A percentile compares a stretch with the other conserved stretches of the same genome.
Conservation (phyloP, 179 eudicot species). For the Beta corolliflora region DNA sequence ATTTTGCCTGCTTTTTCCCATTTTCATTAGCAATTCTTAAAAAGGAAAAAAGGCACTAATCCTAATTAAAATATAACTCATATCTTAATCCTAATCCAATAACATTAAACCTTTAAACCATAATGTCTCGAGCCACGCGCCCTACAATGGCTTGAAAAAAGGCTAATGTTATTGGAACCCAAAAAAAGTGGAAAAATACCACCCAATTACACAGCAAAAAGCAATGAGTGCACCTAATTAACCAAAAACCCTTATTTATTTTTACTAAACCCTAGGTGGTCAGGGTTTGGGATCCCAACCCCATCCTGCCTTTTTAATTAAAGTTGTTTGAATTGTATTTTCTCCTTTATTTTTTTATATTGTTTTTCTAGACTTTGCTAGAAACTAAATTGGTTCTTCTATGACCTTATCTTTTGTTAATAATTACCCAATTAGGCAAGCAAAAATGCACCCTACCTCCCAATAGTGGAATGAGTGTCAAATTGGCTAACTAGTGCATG, state of each 20-base stretch:
- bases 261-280: constrained; percentile 30
- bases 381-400: not conserved
- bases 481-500: not conserved
- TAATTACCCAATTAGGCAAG: constrained; percentile 24
- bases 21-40: too few relatives aligned
- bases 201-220: constrained; percentile 34
- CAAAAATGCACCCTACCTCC: constrained; percentile 26
- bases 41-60: not conserved
- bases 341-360: not conserved
- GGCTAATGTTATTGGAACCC: constrained; percentile 13
- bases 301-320: not conserved
- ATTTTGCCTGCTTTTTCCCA: too few relatives aligned
- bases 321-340: not conserved
- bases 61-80: not conserved
- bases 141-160: constrained; percentile 16
- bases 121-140: constrained; percentile 43
- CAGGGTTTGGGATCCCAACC: constrained; percentile 36
- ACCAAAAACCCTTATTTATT: not conserved
- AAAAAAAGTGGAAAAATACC: constrained; percentile 27
- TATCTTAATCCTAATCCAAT: constrained; percentile 31
- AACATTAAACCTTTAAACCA: constrained; percentile 8
- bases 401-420: not conserved
- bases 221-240: constrained; percentile 12
- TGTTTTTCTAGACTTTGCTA: not conserved
- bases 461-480: constrained; percentile 6